Evolutionary conservation across 163 green algal species (phyloP).

Genomic region (Scenedesmus sp.): DNA sequence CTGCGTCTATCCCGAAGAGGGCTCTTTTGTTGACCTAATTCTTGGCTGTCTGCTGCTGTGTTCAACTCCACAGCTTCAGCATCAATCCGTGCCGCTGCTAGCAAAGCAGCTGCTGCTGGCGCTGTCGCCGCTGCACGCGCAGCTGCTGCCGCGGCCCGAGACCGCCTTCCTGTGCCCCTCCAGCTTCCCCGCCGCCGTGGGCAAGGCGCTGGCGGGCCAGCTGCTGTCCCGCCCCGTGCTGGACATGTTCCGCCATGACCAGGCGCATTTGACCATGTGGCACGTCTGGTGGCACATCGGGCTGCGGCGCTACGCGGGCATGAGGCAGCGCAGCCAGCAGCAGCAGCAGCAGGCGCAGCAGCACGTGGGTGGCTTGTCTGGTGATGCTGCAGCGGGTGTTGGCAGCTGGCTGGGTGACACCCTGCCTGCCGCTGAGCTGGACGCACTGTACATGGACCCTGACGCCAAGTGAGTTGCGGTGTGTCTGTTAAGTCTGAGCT

Average conservation of each 20-base stretch:
- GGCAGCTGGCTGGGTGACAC: not conserved
- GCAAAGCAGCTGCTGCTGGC: conserved; percentile 27
- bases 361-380: not conserved
- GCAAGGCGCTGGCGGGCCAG: not conserved
- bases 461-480: conserved; percentile 17
- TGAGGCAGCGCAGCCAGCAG: not conserved
- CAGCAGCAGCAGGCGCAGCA: conserved; percentile 19
- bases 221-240: not conserved
- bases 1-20: too few relatives aligned
- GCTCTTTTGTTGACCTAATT: not conserved
- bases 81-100: not conserved
- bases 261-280: not conserved
- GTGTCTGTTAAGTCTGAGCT: not conserved
- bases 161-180: not conserved
- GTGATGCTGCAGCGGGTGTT: not conserved
- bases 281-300: conserved; percentile 39
- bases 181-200: conserved; percentile 26
- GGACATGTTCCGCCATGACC: conserved; percentile 3
- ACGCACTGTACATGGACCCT: conserved; percentile 27
- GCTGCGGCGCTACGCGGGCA: not conserved
- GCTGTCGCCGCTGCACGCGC: conserved; percentile 11
- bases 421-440: not conserved
- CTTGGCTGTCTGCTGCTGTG: not conserved
- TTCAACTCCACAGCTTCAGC: not conserved
- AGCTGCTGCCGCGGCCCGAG: conserved; percentile 6